Conservation (phyloP, 495 filamentous ascomycete species). For the Jackrogersella multiformis region DNA sequence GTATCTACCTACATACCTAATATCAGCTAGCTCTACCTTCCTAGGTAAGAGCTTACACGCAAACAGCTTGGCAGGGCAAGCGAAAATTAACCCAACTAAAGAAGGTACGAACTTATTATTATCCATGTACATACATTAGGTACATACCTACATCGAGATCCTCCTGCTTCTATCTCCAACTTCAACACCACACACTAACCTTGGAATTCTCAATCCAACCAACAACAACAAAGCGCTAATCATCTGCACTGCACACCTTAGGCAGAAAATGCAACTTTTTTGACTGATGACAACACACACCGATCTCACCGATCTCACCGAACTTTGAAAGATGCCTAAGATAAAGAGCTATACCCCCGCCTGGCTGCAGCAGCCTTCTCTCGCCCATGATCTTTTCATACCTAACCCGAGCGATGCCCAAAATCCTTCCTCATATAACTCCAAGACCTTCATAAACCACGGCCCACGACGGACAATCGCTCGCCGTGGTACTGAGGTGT, state of each 20-base stretch:
- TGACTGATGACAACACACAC: constrained; percentile 21
- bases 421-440: constrained; percentile 44
- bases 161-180: neutral
- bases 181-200: too few species aligned
- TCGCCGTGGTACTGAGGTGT: constrained; percentile 78
- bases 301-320: neutral
- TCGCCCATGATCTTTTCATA: constrained; percentile 77
- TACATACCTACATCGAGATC: constrained; percentile 16
- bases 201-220: neutral
- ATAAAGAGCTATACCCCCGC: constrained; percentile 81
- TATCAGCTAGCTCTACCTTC: neutral
- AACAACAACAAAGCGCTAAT: constrained; percentile 9
- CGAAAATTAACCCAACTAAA: too few species aligned
- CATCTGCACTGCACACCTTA: constrained; percentile 11
- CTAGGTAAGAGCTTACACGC: too few species aligned
- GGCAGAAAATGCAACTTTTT: constrained; percentile 40
- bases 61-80: constrained; percentile 21
- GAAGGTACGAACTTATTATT: too few species aligned
- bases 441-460: constrained; percentile 50
- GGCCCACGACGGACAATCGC: constrained; percentile 76
- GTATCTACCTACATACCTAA: neutral
- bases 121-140: neutral
- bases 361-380: constrained; percentile 80
- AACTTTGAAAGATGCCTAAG: constrained; percentile 69
- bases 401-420: constrained; percentile 45